phyloP scores from a whole-genome alignment of 257 asterid genomes.

The Fraxinus pennsylvanica region DNA sequence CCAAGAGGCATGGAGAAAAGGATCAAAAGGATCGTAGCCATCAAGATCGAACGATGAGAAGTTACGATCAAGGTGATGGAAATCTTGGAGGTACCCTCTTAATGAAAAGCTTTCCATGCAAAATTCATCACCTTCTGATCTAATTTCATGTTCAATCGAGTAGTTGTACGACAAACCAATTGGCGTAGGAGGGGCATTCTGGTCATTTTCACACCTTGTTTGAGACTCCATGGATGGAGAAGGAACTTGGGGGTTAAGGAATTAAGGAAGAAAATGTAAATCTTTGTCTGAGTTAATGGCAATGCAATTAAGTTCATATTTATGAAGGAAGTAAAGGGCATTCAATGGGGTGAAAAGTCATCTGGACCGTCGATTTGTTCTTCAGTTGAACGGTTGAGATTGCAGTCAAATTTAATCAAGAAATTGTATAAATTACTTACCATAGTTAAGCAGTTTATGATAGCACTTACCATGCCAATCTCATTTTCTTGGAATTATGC shows the following conservation, averaged over 20 bases:
- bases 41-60: not conserved
- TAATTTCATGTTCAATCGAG: not conserved
- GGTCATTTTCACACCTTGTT: not conserved
- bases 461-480: not conserved
- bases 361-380: not conserved
- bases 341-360: not conserved
- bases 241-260: not conserved
- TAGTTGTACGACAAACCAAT: not conserved
- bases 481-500: not conserved
- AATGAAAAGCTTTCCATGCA: not conserved
- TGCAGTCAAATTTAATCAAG: not conserved
- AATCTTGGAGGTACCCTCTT: not conserved
- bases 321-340: not conserved
- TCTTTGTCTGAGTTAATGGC: constrained; percentile 1
- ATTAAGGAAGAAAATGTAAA: not conserved
- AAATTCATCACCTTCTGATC: not conserved
- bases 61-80: not conserved
- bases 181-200: not conserved
- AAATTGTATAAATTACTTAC: not conserved
- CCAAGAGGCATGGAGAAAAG: not conserved
- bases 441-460: not conserved
- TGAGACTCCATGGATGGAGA: not conserved
- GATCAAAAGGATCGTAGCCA: not conserved
- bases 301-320: not conserved
- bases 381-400: not conserved